A percentile compares a stretch with the other conserved stretches of the same genome.
Evolutionary conservation across 305 asterid genomes (phyloP).

Genomic region (Fraxinus paxiana): DNA sequence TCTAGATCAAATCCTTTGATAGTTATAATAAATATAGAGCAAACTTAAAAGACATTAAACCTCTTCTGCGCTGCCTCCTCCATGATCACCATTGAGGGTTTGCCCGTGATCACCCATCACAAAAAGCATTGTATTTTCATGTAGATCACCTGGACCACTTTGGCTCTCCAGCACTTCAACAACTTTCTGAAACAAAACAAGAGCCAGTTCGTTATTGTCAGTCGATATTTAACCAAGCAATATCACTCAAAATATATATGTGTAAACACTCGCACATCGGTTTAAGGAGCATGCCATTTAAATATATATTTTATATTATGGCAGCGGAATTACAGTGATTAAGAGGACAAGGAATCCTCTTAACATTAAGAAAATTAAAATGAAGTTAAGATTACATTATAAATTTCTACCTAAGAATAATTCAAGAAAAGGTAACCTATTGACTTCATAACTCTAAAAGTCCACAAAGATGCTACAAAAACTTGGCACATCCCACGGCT

Average conservation of each 20-base stretch:
- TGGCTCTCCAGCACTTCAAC: constrained; percentile 66
- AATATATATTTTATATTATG: background rate
- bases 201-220: constrained; percentile 19
- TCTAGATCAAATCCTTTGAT: constrained; percentile 18
- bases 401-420: background rate
- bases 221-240: constrained; percentile 4
- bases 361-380: background rate
- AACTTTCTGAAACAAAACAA: constrained; percentile 50
- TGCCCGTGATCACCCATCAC: constrained; percentile 99
- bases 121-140: constrained; percentile 89
- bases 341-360: background rate
- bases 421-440: background rate
- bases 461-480: background rate
- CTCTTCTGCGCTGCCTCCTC: constrained; percentile 97
- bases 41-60: constrained; percentile 35
- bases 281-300: background rate
- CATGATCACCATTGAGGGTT: constrained; percentile 92
- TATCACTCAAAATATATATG: background rate
- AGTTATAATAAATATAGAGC: constrained; percentile 6
- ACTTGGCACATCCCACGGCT: background rate
- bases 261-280: background rate
- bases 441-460: background rate
- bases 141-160: constrained; percentile 82
- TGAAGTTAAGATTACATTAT: background rate
- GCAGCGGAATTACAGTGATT: background rate